These are phyloP conservation scores for Dryas octopetala DNA, from an alignment of 306 rosid species.

Conservation along the genomic window DNA sequence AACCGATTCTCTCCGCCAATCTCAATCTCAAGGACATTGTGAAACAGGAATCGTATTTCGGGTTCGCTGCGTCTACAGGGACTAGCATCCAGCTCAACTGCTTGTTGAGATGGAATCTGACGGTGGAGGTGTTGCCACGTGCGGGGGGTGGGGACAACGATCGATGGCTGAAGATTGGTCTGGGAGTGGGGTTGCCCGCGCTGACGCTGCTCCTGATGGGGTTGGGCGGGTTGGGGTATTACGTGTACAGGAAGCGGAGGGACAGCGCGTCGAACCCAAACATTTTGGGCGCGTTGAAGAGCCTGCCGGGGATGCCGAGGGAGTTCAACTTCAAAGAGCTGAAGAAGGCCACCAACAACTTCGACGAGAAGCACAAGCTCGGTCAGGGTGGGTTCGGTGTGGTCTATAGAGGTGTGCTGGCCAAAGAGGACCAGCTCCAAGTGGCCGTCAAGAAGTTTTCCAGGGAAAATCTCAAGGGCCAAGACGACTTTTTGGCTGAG, in stretches of 20 bases:
- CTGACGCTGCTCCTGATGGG: constrained; percentile 20
- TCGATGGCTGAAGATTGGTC: constrained; percentile 29
- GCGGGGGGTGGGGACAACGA: neutral
- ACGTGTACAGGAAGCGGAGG: constrained; percentile 19
- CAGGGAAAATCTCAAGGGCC: constrained; percentile 55
- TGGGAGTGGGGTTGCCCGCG: constrained; percentile 46
- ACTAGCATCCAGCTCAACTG: constrained; percentile 47
- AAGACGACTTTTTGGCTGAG: constrained; percentile 77
- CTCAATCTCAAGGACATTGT: constrained; percentile 36
- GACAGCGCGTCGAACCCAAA: constrained; percentile 25
- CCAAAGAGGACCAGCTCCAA: constrained; percentile 36
- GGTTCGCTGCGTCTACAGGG: constrained; percentile 77
- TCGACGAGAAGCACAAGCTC: constrained; percentile 51
- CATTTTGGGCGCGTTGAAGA: constrained; percentile 62
- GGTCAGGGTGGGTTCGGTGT: constrained; percentile 82
- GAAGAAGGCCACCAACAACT: constrained; percentile 66
- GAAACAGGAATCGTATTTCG: constrained; percentile 46
- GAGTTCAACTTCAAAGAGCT: constrained; percentile 55
- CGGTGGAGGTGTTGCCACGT: constrained; percentile 41
- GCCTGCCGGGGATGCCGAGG: constrained; percentile 70
- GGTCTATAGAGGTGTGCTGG: constrained; percentile 52
- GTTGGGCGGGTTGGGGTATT: constrained; percentile 22
- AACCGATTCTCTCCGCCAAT: constrained; percentile 34
- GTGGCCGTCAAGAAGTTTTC: constrained; percentile 78
- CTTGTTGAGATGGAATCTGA: constrained; percentile 61